phyloP scores from a whole-genome alignment of 2,329 filamentous ascomycete genomes.

The Fusarium austroafricanum region DNA sequence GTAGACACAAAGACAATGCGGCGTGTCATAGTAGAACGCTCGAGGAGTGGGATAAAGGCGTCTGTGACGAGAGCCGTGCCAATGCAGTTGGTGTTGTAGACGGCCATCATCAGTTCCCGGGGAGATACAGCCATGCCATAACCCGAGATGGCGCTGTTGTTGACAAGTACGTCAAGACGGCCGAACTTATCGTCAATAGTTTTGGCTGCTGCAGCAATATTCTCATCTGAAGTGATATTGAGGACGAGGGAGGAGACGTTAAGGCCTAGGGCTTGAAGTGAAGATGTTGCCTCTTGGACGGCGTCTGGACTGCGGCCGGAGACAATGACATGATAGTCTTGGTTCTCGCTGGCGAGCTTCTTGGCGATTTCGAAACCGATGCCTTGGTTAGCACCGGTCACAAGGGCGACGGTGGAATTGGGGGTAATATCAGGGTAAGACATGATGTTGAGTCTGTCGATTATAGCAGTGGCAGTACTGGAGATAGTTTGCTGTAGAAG shows the following conservation, averaged over 20 bases:
- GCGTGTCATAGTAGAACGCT: constrained; percentile 14
- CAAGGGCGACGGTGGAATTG: constrained; percentile 18
- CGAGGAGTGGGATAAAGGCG: constrained; percentile 22
- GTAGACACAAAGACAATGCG: constrained; percentile 35
- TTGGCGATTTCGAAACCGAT: constrained; percentile 26
- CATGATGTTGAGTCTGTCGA: constrained; percentile 5
- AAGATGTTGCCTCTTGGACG: constrained; percentile 16
- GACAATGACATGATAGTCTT: constrained; percentile 25
- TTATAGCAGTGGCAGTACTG: background rate
- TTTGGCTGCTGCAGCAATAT: constrained; percentile 16
- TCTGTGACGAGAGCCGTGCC: constrained; percentile 34
- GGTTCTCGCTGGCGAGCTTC: constrained; percentile 20
- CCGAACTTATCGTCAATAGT: constrained; percentile 9
- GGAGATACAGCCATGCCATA: constrained; percentile 2
- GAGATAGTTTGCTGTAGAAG: background rate
- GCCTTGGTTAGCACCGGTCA: constrained; percentile 30
- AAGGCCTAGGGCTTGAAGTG: constrained; percentile 14
- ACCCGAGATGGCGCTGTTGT: constrained; percentile 33
- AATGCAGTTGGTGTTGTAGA: constrained; percentile 33
- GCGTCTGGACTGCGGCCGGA: constrained; percentile 15
- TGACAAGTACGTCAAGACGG: constrained; percentile 31
- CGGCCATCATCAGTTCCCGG: constrained; percentile 26
- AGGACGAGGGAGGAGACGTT: constrained; percentile 23
- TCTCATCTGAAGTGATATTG: constrained; percentile 32
- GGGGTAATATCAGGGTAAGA: constrained; percentile 9